phyloP scores from a whole-genome alignment of 257 asterid species.

The Lycium barbarum region DNA sequence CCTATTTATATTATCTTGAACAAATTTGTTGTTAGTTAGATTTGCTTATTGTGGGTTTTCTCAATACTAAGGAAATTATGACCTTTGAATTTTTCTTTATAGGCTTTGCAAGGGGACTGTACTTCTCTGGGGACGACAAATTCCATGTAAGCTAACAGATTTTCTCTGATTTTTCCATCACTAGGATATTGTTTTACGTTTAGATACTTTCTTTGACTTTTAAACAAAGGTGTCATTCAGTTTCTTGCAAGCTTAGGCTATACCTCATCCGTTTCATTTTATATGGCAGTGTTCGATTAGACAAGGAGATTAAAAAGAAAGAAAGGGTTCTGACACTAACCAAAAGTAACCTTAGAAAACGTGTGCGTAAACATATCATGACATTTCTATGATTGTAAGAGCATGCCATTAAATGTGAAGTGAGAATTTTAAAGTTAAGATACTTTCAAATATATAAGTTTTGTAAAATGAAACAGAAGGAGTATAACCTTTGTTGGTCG shows the following conservation, averaged over 20 bases:
- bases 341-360: too few relatives aligned
- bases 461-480: too few relatives aligned
- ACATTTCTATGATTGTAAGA: too few relatives aligned
- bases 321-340: too few relatives aligned
- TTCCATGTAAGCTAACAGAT: constrained; percentile 69
- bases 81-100: constrained; percentile 28
- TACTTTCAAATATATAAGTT: too few relatives aligned
- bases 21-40: background rate
- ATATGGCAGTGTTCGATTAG: too few relatives aligned
- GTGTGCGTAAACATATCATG: too few relatives aligned
- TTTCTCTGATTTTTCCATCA: background rate
- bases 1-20: background rate
- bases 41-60: background rate
- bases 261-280: too few relatives aligned
- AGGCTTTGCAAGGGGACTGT: constrained; percentile 82
- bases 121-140: constrained; percentile 93
- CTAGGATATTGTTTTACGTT: background rate
- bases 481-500: background rate
- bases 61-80: background rate
- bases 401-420: too few relatives aligned
- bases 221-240: background rate
- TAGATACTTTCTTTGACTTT: background rate
- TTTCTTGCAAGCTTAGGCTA: background rate
- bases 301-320: too few relatives aligned
- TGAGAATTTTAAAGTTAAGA: too few relatives aligned